phyloP scores from a whole-genome alignment of 495 filamentous ascomycete species.

The Lichenothelia convexa region DNA sequence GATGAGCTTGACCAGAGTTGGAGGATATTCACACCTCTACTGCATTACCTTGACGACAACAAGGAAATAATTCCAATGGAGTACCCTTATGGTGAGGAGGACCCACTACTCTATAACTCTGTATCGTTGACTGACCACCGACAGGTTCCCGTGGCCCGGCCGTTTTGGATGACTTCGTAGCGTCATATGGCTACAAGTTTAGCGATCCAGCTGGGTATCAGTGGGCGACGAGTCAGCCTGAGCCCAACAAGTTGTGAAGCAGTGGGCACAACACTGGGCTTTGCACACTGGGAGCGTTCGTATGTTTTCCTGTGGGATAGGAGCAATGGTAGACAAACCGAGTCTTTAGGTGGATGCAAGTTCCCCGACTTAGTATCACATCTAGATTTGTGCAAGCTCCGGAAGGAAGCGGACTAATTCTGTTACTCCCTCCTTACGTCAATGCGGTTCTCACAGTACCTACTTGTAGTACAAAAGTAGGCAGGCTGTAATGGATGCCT shows the following conservation, averaged over 20 bases:
- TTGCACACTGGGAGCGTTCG: too few relatives aligned
- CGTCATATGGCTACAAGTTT: conserved; percentile 97
- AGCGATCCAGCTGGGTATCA: conserved; percentile 93
- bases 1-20: conserved; percentile 97
- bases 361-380: too few relatives aligned
- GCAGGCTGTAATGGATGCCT: too few relatives aligned
- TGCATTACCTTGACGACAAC: conserved; percentile 97
- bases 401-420: too few relatives aligned
- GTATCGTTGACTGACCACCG: conserved; percentile 6
- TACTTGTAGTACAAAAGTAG: too few relatives aligned
- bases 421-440: too few relatives aligned
- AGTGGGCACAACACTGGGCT: too few relatives aligned
- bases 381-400: too few relatives aligned
- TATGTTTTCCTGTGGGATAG: too few relatives aligned
- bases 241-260: conserved; percentile 59
- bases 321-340: too few relatives aligned
- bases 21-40: conserved; percentile 93
- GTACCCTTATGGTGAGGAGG: conserved; percentile 83
- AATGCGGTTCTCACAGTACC: too few relatives aligned
- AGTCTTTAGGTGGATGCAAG: too few relatives aligned
- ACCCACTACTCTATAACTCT: neutral
- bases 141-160: conserved; percentile 88
- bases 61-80: conserved; percentile 99
- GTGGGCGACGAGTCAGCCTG: conserved; percentile 57
- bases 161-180: conserved; percentile 94